Conservation (phyloP, 306 rosid genomes). For the Clitoria ternatea region DNA sequence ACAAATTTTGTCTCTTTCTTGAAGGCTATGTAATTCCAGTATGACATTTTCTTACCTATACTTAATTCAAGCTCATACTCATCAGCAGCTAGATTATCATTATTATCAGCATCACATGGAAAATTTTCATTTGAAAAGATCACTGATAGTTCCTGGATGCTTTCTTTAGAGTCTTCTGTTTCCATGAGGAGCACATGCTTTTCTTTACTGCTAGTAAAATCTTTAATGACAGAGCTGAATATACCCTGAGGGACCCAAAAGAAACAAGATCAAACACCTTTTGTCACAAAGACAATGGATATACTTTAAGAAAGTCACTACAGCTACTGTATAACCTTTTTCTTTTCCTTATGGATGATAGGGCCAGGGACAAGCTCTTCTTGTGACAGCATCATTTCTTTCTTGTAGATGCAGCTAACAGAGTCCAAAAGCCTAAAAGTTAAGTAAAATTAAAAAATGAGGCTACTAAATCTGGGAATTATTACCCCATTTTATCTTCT, state of each 20-base stretch:
- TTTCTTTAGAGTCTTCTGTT: constrained; percentile 56
- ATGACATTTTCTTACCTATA: constrained; percentile 54
- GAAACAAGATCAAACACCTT: background rate
- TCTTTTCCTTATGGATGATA: constrained; percentile 65
- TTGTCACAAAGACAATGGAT: background rate
- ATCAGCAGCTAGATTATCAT: constrained; percentile 35
- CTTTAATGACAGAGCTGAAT: constrained; percentile 82
- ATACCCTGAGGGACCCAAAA: constrained; percentile 58
- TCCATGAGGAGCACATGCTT: constrained; percentile 54
- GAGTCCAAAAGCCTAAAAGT: constrained; percentile 58
- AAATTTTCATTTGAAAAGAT: constrained; percentile 65
- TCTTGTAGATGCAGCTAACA: constrained; percentile 50
- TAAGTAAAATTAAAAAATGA: background rate
- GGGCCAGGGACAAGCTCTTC: constrained; percentile 40
- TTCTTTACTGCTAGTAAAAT: constrained; percentile 66
- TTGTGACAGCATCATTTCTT: constrained; percentile 46
- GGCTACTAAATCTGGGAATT: background rate
- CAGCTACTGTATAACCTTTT: constrained; percentile 50
- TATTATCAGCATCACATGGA: constrained; percentile 33
- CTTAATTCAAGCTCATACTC: constrained; percentile 52
- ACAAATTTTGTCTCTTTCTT: background rate
- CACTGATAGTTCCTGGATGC: constrained; percentile 49
- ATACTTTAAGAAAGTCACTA: background rate
- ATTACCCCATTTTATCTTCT: background rate
- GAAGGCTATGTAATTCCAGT: background rate